phyloP scores from a whole-genome alignment of 202 grass and related monocot species.

The Bolboschoenoplectus hybrid region DNA sequence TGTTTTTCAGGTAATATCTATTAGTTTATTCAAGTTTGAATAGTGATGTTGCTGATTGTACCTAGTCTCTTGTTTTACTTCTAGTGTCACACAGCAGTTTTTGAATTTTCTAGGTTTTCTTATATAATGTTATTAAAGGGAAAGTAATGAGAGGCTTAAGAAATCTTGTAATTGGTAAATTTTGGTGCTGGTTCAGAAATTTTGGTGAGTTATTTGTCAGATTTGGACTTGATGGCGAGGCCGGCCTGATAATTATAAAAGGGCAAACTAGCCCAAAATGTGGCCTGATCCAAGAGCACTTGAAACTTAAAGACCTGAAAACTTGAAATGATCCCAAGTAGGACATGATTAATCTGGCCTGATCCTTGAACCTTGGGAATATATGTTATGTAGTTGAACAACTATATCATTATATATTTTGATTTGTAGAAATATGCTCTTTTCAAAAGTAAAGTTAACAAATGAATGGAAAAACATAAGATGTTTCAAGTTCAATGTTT shows the following conservation, averaged over 20 bases:
- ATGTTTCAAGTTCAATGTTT: too few species aligned
- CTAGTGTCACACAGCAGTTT: not conserved
- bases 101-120: not conserved
- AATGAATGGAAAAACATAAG: too few species aligned
- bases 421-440: not conserved
- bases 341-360: not conserved
- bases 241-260: not conserved
- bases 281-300: not conserved
- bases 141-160: not conserved
- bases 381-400: not conserved
- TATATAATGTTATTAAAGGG: not conserved
- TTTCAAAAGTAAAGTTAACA: not conserved
- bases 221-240: not conserved
- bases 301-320: not conserved
- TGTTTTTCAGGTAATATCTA: not conserved
- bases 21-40: not conserved
- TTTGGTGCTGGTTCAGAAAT: not conserved
- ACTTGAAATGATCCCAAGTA: not conserved
- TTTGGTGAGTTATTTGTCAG: constrained; percentile 2
- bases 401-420: not conserved
- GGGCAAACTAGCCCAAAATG: not conserved
- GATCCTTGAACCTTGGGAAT: not conserved
- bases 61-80: not conserved
- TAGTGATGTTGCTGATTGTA: not conserved
- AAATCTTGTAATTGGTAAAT: not conserved